Evolutionary conservation across 768 basidiomycete genomes (phyloP), one percentile per base, ranked within the genome.

Genomic region (Leccinum arenicola): DNA sequence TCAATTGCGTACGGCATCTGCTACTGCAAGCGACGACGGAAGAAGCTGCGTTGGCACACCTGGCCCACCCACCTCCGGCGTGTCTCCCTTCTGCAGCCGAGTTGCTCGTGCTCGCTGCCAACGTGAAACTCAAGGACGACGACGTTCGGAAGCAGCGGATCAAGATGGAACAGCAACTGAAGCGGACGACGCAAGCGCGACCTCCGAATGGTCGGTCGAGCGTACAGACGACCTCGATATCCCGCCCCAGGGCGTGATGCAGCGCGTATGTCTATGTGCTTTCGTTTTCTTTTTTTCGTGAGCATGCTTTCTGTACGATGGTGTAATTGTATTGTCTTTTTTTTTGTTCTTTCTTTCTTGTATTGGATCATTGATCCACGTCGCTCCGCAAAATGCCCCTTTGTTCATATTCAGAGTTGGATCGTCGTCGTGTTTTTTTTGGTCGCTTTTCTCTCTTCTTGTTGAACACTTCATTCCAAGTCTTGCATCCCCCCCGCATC

Each of bases 41-140:
- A 59, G 77, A 81, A 14, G 66, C 75, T n/a, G 74, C 81, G 7
- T 73, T 89, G 15, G 70, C 74, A 2, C 66, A 78, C 40, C 80
- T 93, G 12, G 65, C 71, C 7, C 81, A 71, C 17, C 87, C 88
- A 0, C 80, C 84, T 1, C 69, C 76, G 0, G 68, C 73, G n/a
- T 76, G 76, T 55, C 78, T 92, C 0, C 88, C 88, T 0, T 74
- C 83, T 0, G 77, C 78, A 4, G 79, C 87, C 0, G 89, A 80
- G 1, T 79, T 92, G 60, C 71, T 92, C 33, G 72, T 82, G n/a
- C 78, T 86, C 8, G 82, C 82, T 0, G 74, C 82, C n/a, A 78
- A 82, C 3, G 75, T 88, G 61, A 91, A 88, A 69, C 71, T 92
- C 59, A 92, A 88, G 67, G 91, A 92, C 63, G 90, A 91, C 58